Conservation (phyloP, 495 filamentous ascomycete species). For the Staphylotrichum longicolle region DNA sequence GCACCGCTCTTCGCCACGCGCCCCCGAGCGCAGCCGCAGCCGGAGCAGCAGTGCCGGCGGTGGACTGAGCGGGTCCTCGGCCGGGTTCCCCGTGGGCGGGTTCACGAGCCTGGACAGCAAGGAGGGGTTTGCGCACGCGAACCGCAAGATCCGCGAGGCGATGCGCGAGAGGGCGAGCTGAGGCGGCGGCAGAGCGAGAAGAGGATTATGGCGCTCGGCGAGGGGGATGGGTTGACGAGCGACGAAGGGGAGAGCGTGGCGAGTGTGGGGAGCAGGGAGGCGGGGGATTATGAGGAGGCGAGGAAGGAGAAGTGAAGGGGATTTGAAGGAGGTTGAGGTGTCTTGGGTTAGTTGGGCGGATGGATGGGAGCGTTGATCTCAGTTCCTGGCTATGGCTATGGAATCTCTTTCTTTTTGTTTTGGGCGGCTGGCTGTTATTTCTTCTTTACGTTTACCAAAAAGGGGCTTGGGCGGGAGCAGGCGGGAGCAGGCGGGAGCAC, state of each 20-base stretch:
- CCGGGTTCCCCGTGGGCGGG: conserved; percentile 63
- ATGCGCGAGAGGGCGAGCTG: conserved; percentile 83
- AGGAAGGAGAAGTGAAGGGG: not conserved
- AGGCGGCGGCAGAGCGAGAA: conserved; percentile 67
- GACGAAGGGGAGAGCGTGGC: conserved; percentile 26
- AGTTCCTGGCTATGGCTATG: not conserved
- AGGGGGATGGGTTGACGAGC: conserved; percentile 27
- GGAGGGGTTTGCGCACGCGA: conserved; percentile 77
- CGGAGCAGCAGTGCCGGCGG: conserved; percentile 68
- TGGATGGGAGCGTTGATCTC: not conserved
- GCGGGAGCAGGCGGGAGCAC: not conserved
- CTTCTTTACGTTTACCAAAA: not conserved
- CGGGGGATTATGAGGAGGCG: not conserved
- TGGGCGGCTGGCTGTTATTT: not conserved
- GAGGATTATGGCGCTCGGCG: conserved; percentile 38
- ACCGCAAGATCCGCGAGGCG: conserved; percentile 76
- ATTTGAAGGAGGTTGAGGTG: not conserved
- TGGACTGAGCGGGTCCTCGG: conserved; percentile 31
- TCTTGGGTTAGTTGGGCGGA: not conserved
- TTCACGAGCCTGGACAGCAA: conserved; percentile 72
- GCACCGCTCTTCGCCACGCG: conserved; percentile 87
- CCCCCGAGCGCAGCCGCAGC: conserved; percentile 68
- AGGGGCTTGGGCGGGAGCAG: not conserved
- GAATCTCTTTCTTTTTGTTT: conserved; percentile 1
- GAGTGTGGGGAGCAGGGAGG: not conserved